These are phyloP conservation scores for Phytophthora palmivora DNA, from an alignment of 352 stramenopile genomes.

Conservation along the genomic window DNA sequence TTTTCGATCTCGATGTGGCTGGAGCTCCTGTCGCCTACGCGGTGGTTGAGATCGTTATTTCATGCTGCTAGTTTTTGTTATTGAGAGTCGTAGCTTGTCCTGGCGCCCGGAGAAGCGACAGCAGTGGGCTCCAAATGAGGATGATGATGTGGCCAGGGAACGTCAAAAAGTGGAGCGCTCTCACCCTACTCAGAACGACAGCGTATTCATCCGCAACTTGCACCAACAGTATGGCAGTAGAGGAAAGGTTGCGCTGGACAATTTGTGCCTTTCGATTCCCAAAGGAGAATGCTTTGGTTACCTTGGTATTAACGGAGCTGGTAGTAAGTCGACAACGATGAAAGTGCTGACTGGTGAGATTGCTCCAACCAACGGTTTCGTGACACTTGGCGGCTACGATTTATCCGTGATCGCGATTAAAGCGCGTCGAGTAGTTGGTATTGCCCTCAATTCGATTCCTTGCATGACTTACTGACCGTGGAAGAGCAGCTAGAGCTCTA, in stretches of 20 bases:
- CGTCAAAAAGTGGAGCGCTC: conserved; percentile 39
- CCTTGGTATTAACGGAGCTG: conserved; percentile 90
- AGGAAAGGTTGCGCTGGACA: conserved; percentile 61
- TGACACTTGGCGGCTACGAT: conserved; percentile 58
- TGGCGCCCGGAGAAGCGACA: conserved; percentile 31
- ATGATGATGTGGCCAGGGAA: conserved; percentile 58
- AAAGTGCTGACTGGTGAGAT: conserved; percentile 75
- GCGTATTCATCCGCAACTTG: conserved; percentile 57
- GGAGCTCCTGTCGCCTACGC: conserved; percentile 56
- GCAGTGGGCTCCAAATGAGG: conserved; percentile 30
- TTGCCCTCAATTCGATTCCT: conserved; percentile 94
- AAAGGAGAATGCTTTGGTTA: conserved; percentile 87
- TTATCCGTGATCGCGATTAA: conserved; percentile 46
- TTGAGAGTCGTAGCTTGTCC: conserved; percentile 42
- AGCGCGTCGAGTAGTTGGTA: conserved; percentile 81
- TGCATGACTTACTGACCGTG: conserved; percentile 94
- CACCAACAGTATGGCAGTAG: conserved; percentile 48
- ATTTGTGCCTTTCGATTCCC: conserved; percentile 79
- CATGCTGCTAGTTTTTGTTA: conserved; percentile 50
- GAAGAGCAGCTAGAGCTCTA: conserved; percentile 93
- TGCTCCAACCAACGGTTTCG: conserved; percentile 55
- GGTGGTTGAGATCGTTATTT: conserved; percentile 62
- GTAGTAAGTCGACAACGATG: conserved; percentile 88
- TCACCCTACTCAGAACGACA: conserved; percentile 26
- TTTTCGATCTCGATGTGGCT: conserved; percentile 68